These are phyloP conservation scores for Metarhizium brunneum DNA, from an alignment of 2,329 filamentous ascomycete species.

Conservation along the genomic window DNA sequence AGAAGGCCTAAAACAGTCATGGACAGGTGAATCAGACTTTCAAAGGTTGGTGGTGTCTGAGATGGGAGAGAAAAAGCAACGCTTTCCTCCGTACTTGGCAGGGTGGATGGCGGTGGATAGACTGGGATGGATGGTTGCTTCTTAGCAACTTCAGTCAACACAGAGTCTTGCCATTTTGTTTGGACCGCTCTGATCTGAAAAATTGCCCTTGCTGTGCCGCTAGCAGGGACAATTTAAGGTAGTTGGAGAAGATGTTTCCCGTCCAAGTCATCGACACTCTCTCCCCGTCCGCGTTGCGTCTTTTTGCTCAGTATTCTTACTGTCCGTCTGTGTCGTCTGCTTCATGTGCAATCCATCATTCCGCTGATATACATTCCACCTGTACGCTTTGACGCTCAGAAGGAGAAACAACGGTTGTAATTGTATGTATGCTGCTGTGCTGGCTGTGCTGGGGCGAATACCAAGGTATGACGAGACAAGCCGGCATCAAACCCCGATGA, in stretches of 20 bases:
- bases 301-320: neutral
- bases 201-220: neutral
- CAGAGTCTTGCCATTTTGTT: constrained; percentile 2
- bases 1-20: neutral
- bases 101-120: neutral
- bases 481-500: neutral
- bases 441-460: neutral
- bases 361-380: neutral
- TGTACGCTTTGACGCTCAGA: neutral
- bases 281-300: neutral
- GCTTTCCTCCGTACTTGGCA: neutral
- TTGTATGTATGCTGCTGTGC: neutral
- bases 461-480: neutral
- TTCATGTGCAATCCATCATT: neutral
- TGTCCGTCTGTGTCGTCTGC: neutral
- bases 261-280: neutral
- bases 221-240: neutral
- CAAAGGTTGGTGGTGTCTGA: constrained; percentile 4
- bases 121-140: constrained; percentile 1
- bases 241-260: neutral
- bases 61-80: constrained; percentile 10
- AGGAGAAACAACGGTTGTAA: neutral
- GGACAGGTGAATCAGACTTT: constrained; percentile 7
- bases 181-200: neutral
- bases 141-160: neutral